Base-by-base conservation (phyloP, 1,139 yeast genomes). In the Saccharomyces pastorianus region DNA sequence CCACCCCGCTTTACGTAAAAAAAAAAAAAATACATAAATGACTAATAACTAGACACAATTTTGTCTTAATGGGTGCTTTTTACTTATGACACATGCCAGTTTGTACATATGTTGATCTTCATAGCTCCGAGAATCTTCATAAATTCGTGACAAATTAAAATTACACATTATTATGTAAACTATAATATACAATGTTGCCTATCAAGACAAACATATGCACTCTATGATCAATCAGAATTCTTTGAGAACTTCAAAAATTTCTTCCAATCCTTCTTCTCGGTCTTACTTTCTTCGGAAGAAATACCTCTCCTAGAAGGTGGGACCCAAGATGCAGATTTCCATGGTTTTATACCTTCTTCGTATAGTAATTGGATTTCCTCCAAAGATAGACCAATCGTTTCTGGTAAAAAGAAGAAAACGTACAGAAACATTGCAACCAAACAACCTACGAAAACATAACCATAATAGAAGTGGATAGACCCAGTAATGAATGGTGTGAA, bases 361-460 rank as follows among this genome's bases (percentile, higher is more conserved):
- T 68, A 83, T 72, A 85, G 71, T 62, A 79, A 82, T 69, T 83
- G 86, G 59, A 84, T 84, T 64, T 84, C 85, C 70, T 85, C 90
- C 68, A 85, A 75, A 26, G 84, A 74, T 61, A 83, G 75, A 56
- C 88, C 88, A 70, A 80, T 80, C 54, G 90, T 85, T 70, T 84
- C 88, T 58, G 82, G 83, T 55, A 85, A 83, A 59, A 76, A 76
- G 69, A 83, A 80, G 75, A 76, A 83, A 54, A 82, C 85, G 60
- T 82, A 84, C 72, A 82, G 72, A 60, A 80, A 65, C 34, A 88
- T 76, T 66, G 82, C 78, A 56, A 80, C 62, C 65, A 78, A 75
- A 71, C 88, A 83, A 13, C 88, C 90, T 61, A 82, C 77, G 73
- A 85, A 85, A 53, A 84, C 88, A 65, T 80, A 85, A 60, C 91